phyloP scores from a whole-genome alignment of 2,329 filamentous ascomycete genomes.

The Ophiostoma pallidulum region DNA sequence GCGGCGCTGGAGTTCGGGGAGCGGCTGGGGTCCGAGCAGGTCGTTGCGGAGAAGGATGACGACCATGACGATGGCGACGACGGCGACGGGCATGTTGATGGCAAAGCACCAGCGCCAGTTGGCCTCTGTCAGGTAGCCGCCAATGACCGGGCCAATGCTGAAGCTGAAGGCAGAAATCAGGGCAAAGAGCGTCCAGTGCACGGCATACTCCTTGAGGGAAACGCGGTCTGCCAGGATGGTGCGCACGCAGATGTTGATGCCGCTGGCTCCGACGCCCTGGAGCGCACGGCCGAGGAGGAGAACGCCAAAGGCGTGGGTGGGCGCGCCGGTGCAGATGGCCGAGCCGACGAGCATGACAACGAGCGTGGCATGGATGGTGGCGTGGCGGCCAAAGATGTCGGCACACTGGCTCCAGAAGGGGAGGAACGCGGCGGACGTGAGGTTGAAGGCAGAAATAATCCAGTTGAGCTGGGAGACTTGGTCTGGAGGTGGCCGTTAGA shows the following conservation, averaged over 20 bases:
- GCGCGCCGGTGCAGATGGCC: slow-evolving; percentile 50
- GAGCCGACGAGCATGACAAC: slow-evolving; percentile 50
- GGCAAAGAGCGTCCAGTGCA: slow-evolving; percentile 53
- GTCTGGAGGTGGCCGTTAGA: slow-evolving; percentile 22
- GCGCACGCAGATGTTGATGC: slow-evolving; percentile 50
- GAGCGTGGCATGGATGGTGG: slow-evolving; percentile 46
- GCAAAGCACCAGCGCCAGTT: slow-evolving; percentile 58
- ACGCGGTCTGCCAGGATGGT: slow-evolving; percentile 57
- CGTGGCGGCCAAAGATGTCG: slow-evolving; percentile 55
- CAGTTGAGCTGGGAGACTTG: slow-evolving; percentile 54
- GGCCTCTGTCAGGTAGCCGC: slow-evolving; percentile 43
- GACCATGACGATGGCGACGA: slow-evolving; percentile 40
- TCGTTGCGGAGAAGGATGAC: slow-evolving; percentile 49
- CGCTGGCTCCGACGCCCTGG: slow-evolving; percentile 53
- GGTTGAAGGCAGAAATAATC: slow-evolving; percentile 60
- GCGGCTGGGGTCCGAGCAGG: slow-evolving; percentile 41
- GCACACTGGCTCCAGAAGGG: slow-evolving; percentile 56
- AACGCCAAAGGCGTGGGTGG: slow-evolving; percentile 43
- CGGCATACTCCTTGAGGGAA: slow-evolving; percentile 49
- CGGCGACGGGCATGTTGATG: slow-evolving; percentile 33
- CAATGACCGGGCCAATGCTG: slow-evolving; percentile 51
- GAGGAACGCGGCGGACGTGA: slow-evolving; percentile 58
- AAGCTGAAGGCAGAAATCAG: slow-evolving; percentile 51
- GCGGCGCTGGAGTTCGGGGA: slow-evolving; percentile 2
- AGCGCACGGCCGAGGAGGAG: slow-evolving; percentile 54